These are phyloP conservation scores for Epichloe gansuensis DNA, from an alignment of 2,329 filamentous ascomycete species.

Conservation along the genomic window DNA sequence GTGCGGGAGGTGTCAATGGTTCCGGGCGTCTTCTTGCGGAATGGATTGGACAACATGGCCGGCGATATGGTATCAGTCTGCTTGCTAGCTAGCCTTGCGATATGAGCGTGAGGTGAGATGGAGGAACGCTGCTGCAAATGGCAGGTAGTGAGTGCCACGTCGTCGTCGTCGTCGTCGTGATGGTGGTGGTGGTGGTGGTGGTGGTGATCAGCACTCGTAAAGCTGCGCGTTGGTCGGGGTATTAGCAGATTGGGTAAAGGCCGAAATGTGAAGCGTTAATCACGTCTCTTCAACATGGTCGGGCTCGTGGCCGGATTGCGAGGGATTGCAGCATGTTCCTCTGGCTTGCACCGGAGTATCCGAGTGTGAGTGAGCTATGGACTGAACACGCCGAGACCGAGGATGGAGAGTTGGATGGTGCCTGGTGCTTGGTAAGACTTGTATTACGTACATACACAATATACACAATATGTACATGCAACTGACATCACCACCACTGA, in stretches of 20 bases:
- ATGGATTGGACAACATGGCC: constrained; percentile 14
- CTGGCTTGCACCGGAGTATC: not conserved
- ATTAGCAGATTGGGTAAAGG: not conserved
- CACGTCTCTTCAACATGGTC: not conserved
- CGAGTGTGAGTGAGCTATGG: no score
- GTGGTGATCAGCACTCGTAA: not conserved
- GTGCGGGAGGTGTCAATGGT: constrained; percentile 10
- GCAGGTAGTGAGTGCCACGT: not conserved
- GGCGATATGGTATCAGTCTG: not conserved
- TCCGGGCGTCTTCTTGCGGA: constrained; percentile 11
- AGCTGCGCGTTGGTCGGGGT: not conserved
- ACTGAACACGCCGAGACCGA: no score
- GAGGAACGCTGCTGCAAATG: not conserved
- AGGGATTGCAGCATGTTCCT: constrained; percentile 2
- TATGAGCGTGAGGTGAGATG: not conserved
- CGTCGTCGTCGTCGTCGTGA: not conserved
- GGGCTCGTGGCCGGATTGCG: constrained; percentile 4
- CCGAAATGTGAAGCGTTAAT: not conserved
- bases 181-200: not conserved
- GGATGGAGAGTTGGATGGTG: no score
- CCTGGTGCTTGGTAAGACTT: no score
- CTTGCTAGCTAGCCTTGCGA: not conserved
- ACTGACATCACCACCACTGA: no score
- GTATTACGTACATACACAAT: no score
- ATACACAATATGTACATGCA: no score